Base-by-base conservation (phyloP, 1,284 basidiomycete genomes). In the Neotropicomus parvogracilis region DNA sequence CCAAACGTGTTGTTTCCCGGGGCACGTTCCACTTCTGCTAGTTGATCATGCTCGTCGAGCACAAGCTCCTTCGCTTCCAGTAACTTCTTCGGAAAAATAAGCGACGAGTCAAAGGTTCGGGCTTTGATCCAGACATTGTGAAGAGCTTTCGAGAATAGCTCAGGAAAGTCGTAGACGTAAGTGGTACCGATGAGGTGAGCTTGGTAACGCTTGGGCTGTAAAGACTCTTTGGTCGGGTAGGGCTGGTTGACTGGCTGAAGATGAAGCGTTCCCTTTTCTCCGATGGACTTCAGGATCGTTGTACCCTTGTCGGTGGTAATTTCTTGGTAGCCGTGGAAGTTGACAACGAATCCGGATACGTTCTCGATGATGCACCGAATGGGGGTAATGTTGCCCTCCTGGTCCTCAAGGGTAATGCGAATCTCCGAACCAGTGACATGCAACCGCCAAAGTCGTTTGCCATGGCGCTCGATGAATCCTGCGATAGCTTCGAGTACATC, bases 321-420 rank as follows among this genome's bases (percentile, higher is more conserved):
- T 74, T 99, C 97, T 71, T 98, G 94, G 75, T 99, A 99, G n/a
- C 90, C 91, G 66, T 95, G 91, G 75, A 88, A 98, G 70, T 97
- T 95, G 70, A 99, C 95, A 57, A 98, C 91, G 74, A 99, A 98
- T 40, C 95, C 95, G 35, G 95, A 97, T 44, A 97, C 93, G 69
- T 98, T 99, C 75, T 97, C 93, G 68, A 99, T 95, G 67, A 98
- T 87, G 60, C 95, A 95, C 36, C 97, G 92, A 65, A 99, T 93
- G 10, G 95, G 93, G 7, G 91, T 91, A 40, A 91, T 85, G 61
- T 94, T 94, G 56, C 94, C 93, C 57, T 95, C 91, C 52, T 78
- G 83, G 66, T 97, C 91, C 72, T 97, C 94, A 48, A 99, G 82
- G 38, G 91, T 81, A 61, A 99, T 90, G 47, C 97, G 84, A 63